A percentile compares a stretch with the other conserved stretches of the same genome.
phyloP scores from a whole-genome alignment of 2,329 filamentous ascomycete species.

The Pseudodiploospora longispora region DNA sequence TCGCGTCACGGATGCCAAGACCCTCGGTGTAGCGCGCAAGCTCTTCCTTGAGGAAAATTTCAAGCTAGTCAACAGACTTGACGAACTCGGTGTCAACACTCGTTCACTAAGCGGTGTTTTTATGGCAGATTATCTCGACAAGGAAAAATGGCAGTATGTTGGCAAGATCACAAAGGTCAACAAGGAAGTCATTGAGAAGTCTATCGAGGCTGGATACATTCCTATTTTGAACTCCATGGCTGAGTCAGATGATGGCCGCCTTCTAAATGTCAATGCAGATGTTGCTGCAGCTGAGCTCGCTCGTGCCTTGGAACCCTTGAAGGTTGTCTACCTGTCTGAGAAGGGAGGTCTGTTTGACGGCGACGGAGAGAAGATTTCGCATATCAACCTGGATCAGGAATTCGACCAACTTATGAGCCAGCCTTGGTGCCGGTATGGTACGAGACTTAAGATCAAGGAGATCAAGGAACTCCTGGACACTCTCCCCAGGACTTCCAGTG shows the following conservation, averaged over 20 bases:
- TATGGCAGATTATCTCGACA: conserved; percentile 88
- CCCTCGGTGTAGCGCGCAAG: conserved; percentile 79
- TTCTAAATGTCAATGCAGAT: conserved; percentile 96
- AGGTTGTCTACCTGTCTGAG: conserved; percentile 97
- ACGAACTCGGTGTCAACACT: conserved; percentile 81
- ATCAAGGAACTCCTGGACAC: conserved; percentile 89
- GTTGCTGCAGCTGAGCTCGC: conserved; percentile 92
- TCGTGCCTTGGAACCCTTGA: conserved; percentile 79
- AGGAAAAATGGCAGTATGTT: conserved; percentile 91
- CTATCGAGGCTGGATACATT: conserved; percentile 83
- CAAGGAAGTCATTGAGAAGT: conserved; percentile 80
- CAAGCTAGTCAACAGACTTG: conserved; percentile 81
- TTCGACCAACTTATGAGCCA: conserved; percentile 88
- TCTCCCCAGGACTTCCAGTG: conserved; percentile 83
- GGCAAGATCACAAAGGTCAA: conserved; percentile 93
- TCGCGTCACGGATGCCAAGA: conserved; percentile 91
- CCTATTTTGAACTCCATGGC: conserved; percentile 96
- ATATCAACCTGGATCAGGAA: conserved; percentile 95
- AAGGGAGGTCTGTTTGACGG: conserved; percentile 95
- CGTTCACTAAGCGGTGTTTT: conserved; percentile 89
- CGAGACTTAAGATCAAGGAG: conserved; percentile 92
- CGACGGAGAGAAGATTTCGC: conserved; percentile 88
- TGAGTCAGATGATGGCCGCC: conserved; percentile 81
- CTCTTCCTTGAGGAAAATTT: conserved; percentile 94
- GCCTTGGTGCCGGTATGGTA: conserved; percentile 92